phyloP scores from a whole-genome alignment of 176 grass and related monocot species.

The Dactylis glomerata region DNA sequence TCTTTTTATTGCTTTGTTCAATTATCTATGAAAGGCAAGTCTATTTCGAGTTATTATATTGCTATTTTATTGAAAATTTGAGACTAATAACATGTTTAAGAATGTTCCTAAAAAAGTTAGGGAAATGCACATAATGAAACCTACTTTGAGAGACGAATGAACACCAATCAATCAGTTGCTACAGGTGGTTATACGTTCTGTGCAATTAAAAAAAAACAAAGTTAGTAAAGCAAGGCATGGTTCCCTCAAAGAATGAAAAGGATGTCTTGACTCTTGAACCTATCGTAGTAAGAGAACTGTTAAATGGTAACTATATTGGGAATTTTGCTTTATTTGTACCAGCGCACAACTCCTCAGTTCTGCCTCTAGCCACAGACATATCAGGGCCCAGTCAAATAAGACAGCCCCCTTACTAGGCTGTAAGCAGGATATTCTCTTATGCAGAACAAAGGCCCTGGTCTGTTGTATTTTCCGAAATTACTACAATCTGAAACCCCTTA shows the following conservation, averaged over 20 bases:
- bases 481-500: not conserved
- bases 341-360: not conserved
- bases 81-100: not conserved
- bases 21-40: not conserved
- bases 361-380: conserved; percentile 16
- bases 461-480: not conserved
- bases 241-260: not conserved
- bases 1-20: not conserved
- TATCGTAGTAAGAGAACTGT: not conserved
- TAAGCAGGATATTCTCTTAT: not conserved
- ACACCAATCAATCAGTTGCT: too few relatives aligned
- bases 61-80: not conserved
- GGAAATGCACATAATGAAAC: not conserved
- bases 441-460: not conserved
- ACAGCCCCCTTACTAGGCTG: not conserved
- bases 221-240: not conserved
- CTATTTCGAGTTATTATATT: not conserved
- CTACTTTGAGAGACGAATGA: too few relatives aligned
- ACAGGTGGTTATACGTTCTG: not conserved
- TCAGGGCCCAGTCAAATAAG: conserved; percentile 13
- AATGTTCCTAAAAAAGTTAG: not conserved
- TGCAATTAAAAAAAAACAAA: not conserved
- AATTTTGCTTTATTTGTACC: not conserved
- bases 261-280: not conserved
- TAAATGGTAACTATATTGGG: not conserved